phyloP scores from a whole-genome alignment of 495 filamentous ascomycete species.

The Lindgomyces ingoldianus region DNA sequence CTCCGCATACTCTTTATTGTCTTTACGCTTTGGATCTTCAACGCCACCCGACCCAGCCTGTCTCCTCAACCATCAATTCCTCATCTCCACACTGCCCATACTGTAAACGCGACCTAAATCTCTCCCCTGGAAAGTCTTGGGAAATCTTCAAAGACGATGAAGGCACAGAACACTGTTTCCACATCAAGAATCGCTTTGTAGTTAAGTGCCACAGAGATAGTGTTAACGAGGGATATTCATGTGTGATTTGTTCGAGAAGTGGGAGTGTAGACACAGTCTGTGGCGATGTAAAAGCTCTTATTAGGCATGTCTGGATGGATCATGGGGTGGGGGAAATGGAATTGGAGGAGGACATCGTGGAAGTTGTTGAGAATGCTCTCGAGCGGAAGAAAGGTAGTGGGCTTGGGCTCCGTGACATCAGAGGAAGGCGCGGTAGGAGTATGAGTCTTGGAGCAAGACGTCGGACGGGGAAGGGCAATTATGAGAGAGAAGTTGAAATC shows the following conservation, averaged over 20 bases:
- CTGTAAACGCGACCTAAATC: slow-evolving; percentile 27
- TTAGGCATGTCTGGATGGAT: slow-evolving; percentile 35
- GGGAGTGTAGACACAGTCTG: slow-evolving; percentile 27
- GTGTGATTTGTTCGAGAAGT: slow-evolving; percentile 22
- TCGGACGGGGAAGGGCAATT: not conserved
- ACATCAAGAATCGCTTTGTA: slow-evolving; percentile 32
- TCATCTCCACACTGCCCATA: slow-evolving; percentile 26
- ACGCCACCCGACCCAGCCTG: slow-evolving; percentile 38
- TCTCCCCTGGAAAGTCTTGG: slow-evolving; percentile 34
- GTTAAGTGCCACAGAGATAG: slow-evolving; percentile 34
- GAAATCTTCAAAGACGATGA: slow-evolving; percentile 32
- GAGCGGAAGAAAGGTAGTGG: slow-evolving; percentile 22
- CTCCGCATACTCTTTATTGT: slow-evolving; percentile 41
- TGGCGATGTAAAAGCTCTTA: slow-evolving; percentile 33
- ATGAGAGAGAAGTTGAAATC: slow-evolving; percentile 21
- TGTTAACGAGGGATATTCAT: slow-evolving; percentile 26
- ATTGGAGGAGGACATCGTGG: slow-evolving; percentile 25
- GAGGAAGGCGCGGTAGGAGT: slow-evolving; percentile 15
- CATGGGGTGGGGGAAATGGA: slow-evolving; percentile 28
- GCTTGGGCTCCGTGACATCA: slow-evolving; percentile 2
- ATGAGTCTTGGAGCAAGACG: slow-evolving; percentile 19
- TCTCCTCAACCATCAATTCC: slow-evolving; percentile 23
- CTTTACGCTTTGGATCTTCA: slow-evolving; percentile 41
- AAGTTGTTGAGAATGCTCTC: slow-evolving; percentile 15
- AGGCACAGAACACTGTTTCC: slow-evolving; percentile 21